Conservation (phyloP, 1,284 basidiomycete species). For the Wallemia mellicola region DNA sequence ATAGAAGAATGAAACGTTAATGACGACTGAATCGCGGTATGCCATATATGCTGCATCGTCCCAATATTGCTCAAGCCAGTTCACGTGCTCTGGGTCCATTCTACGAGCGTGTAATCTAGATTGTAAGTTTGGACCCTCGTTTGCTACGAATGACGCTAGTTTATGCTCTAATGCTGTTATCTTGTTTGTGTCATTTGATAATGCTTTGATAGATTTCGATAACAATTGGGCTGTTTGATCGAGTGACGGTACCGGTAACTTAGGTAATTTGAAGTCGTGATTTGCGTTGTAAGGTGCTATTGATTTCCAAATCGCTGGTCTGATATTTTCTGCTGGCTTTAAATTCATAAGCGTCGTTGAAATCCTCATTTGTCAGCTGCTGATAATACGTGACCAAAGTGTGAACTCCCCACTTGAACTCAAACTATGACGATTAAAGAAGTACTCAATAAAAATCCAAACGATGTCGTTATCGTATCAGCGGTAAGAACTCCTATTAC, state of each 20-base stretch:
- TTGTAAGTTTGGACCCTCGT: not conserved
- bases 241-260: not conserved
- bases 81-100: not conserved
- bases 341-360: not conserved
- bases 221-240: not conserved
- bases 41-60: not conserved
- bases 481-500: conserved; percentile 72
- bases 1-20: not conserved
- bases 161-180: not conserved
- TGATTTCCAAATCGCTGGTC: not conserved
- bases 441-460: conserved; percentile 27
- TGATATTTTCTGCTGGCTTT: not conserved
- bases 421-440: conserved; percentile 15
- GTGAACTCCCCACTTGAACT: not conserved
- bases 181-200: not conserved
- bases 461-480: conserved; percentile 71
- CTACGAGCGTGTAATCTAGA: not conserved
- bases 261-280: not conserved
- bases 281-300: not conserved
- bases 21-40: not conserved
- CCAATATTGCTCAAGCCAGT: not conserved
- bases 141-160: not conserved
- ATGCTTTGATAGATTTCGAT: not conserved
- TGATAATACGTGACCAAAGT: not conserved
- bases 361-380: not conserved